Base-by-base conservation (phyloP, 2,329 filamentous ascomycete species). In the Fragosphaeria purpurea region DNA sequence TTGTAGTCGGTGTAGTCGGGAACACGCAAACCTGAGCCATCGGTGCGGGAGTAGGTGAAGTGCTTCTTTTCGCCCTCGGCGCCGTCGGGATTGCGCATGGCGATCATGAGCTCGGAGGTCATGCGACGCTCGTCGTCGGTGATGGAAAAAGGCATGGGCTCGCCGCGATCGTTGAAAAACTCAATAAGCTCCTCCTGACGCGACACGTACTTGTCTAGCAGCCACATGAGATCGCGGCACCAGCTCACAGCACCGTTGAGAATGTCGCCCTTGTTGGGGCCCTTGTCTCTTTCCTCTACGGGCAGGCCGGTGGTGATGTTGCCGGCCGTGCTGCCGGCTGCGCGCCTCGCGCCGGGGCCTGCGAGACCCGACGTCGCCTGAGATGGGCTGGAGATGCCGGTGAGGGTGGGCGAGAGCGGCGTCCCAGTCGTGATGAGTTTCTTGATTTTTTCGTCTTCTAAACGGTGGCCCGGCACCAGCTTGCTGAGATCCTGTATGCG, bases 201-300 rank as follows among this genome's bases (percentile, higher is more conserved):
- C 63, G 93, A 84, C 57, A 95, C 77, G 70, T 95, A 95, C 62
- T 87, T 77, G 63, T 95, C 83, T 53, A 95, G 73, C 71, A 94
- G 85, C 93, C 93, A 97, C 88, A 97, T 95, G 48, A 98, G 75
- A 69, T 98, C 93, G 56, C 91, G 82, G 54, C 88, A 96, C 93
- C 93, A 98, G 68, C 88, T 89, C 49, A 97, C 93, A 37, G 91
- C 87, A 34, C 93, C 91, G 62, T 97, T 97, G 60, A 98, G 83
- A 53, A 98, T 97, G 61, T 98, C 93, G 46, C 93, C 93, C 71
- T 98, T 98, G 74, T 97, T 97, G 6, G 93, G 93, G 0, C 93
- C 93, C 65, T 97, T 97, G 70, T 98, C 93, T 66, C 97, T 97
- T 59, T 97, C 93, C 61, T 98, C 93, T 38, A 95, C 79, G 0